Conservation (phyloP, 257 asterid species). For the Ligustrum vulgare region DNA sequence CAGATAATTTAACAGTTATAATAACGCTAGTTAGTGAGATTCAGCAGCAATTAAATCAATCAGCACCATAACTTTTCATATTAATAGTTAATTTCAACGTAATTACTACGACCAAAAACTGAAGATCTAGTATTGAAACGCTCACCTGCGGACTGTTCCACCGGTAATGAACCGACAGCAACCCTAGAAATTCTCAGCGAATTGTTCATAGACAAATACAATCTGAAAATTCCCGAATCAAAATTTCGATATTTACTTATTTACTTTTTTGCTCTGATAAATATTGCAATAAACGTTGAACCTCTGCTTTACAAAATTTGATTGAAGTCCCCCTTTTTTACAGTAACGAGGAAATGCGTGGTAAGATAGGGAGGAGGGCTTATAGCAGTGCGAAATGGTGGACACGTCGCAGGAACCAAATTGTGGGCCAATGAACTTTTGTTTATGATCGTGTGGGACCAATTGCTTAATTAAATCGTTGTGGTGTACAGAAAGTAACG, state of each 20-base stretch:
- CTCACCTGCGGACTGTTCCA: conserved; percentile 29
- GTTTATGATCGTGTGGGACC: conserved; percentile 27
- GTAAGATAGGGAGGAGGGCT: neutral
- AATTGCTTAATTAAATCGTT: neutral
- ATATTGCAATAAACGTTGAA: neutral
- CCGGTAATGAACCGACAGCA: conserved; percentile 7
- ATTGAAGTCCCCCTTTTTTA: neutral
- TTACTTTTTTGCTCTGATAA: neutral
- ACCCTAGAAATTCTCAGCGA: conserved; percentile 15
- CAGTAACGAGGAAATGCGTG: neutral
- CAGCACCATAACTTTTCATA: conserved; percentile 11
- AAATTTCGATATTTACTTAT: neutral
- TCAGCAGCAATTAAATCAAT: conserved; percentile 15
- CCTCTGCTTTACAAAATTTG: neutral
- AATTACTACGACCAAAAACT: neutral
- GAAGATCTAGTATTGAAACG: conserved; percentile 9
- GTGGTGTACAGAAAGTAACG: conserved; percentile 35
- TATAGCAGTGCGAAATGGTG: neutral
- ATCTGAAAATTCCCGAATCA: neutral
- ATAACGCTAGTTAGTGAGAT: neutral
- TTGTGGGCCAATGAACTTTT: conserved; percentile 8
- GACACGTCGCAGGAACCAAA: conserved; percentile 33
- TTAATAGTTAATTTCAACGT: conserved; percentile 9
- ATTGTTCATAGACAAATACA: neutral
- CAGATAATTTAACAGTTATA: conserved; percentile 8